phyloP scores from a whole-genome alignment of 2,329 filamentous ascomycete genomes.

The Lanzia echinophila region DNA sequence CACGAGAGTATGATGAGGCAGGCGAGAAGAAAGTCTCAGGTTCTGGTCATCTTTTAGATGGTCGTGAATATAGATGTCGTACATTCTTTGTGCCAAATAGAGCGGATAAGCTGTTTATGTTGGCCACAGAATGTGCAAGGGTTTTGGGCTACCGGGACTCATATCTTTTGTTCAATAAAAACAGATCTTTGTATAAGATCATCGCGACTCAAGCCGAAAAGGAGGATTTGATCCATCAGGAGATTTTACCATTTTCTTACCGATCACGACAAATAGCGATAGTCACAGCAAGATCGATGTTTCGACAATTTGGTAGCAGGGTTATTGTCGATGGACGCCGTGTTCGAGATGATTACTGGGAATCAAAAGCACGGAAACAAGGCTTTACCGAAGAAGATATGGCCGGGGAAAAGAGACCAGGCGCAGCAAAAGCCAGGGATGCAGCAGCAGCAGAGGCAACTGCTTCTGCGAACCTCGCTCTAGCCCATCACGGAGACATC shows the following conservation, averaged over 20 bases:
- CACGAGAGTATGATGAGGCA: slow-evolving; percentile 84
- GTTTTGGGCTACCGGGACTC: slow-evolving; percentile 93
- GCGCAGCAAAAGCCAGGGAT: slow-evolving; percentile 81
- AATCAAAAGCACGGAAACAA: slow-evolving; percentile 92
- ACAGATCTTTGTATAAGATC: slow-evolving; percentile 93
- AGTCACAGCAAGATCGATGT: slow-evolving; percentile 96
- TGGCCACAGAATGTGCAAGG: slow-evolving; percentile 93
- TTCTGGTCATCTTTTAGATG: slow-evolving; percentile 74
- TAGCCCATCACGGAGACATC: slow-evolving; percentile 74
- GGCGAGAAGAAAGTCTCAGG: slow-evolving; percentile 89
- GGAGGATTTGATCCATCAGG: slow-evolving; percentile 90
- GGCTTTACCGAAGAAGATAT: slow-evolving; percentile 96
- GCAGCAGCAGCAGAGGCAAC: slow-evolving; percentile 59
- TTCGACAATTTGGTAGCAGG: slow-evolving; percentile 92
- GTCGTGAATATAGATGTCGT: slow-evolving; percentile 82
- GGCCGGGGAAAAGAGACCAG: slow-evolving; percentile 92
- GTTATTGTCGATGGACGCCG: slow-evolving; percentile 84
- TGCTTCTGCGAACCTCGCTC: slow-evolving; percentile 48
- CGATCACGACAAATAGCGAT: slow-evolving; percentile 98
- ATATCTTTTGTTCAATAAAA: slow-evolving; percentile 98
- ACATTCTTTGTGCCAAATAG: slow-evolving; percentile 90
- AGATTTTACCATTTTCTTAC: slow-evolving; percentile 95
- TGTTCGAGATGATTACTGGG: slow-evolving; percentile 98
- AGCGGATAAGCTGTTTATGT: slow-evolving; percentile 94
- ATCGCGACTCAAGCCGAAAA: slow-evolving; percentile 95